phyloP scores from a whole-genome alignment of 192 early-diverging fungal genomes.

The Coemansia furcata region DNA sequence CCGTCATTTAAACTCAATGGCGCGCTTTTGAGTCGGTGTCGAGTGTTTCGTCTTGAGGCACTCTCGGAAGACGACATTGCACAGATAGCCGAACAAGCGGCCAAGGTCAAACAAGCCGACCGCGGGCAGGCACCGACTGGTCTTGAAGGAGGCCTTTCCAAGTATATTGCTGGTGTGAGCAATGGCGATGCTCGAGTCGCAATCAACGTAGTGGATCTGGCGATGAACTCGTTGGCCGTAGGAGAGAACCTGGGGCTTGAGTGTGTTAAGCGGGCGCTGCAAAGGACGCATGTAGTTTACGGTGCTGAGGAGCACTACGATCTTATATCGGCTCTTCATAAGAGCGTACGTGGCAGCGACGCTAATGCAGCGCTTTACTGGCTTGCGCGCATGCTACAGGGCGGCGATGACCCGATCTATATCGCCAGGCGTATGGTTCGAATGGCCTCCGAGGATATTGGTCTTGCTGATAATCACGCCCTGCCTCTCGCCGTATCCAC shows the following conservation, averaged over 20 bases:
- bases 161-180: slow-evolving; percentile 61
- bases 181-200: slow-evolving; percentile 68
- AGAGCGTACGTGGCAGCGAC: slow-evolving; percentile 83
- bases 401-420: slow-evolving; percentile 90
- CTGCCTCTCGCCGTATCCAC: slow-evolving; percentile 70
- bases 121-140: slow-evolving; percentile 16
- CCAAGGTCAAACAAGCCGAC: slow-evolving; percentile 54
- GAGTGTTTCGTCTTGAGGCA: slow-evolving; percentile 73
- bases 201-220: slow-evolving; percentile 36
- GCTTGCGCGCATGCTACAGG: slow-evolving; percentile 86
- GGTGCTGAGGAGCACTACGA: slow-evolving; percentile 90
- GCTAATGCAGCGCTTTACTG: slow-evolving; percentile 80
- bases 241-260: slow-evolving; percentile 46
- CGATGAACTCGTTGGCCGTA: slow-evolving; percentile 26
- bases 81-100: slow-evolving; percentile 61
- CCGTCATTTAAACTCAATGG: slow-evolving; percentile 82
- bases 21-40: slow-evolving; percentile 76
- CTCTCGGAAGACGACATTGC: slow-evolving; percentile 59
- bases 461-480: slow-evolving; percentile 77
- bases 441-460: slow-evolving; percentile 86
- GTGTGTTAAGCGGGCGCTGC: slow-evolving; percentile 66
- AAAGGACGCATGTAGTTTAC: slow-evolving; percentile 79
- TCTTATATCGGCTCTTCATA: slow-evolving; percentile 86
- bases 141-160: slow-evolving; percentile 36
- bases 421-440: slow-evolving; percentile 77